Evolutionary conservation across 345 rosid genomes (phyloP).

Genomic region (Conringia planisiliqua): DNA sequence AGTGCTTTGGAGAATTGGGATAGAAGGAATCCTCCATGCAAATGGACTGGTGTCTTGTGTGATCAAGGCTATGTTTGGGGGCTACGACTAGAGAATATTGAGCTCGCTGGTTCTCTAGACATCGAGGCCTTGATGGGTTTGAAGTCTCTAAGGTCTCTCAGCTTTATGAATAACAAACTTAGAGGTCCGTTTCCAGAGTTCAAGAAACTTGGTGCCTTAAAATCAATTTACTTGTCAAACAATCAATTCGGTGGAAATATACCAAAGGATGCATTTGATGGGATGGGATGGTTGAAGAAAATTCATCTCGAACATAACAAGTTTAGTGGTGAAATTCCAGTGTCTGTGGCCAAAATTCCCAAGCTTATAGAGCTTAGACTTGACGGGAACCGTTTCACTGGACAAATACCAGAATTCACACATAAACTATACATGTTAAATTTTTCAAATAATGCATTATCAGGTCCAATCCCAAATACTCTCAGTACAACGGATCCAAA

Average conservation of each 20-base stretch:
- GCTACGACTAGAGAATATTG: slow-evolving; percentile 58
- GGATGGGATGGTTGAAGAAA: slow-evolving; percentile 62
- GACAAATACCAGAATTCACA: slow-evolving; percentile 53
- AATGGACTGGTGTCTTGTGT: slow-evolving; percentile 72
- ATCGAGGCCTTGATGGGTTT: slow-evolving; percentile 38
- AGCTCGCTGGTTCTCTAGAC: slow-evolving; percentile 51
- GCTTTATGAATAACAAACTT: slow-evolving; percentile 59
- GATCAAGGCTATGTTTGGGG: slow-evolving; percentile 47
- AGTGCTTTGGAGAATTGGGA: slow-evolving; percentile 45
- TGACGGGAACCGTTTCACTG: slow-evolving; percentile 59
- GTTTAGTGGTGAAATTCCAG: slow-evolving; percentile 64
- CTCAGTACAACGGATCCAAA: slow-evolving; percentile 35
- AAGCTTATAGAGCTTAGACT: slow-evolving; percentile 58
- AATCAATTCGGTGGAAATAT: slow-evolving; percentile 60
- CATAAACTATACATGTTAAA: slow-evolving; percentile 36
- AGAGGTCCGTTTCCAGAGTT: slow-evolving; percentile 58
- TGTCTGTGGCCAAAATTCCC: slow-evolving; percentile 43
- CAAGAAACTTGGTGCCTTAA: slow-evolving; percentile 45
- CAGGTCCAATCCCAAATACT: slow-evolving; percentile 54
- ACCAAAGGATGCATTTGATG: slow-evolving; percentile 50
- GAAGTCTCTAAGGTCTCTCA: slow-evolving; percentile 47
- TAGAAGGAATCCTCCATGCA: slow-evolving; percentile 39
- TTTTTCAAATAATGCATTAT: slow-evolving; percentile 54
- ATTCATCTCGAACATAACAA: slow-evolving; percentile 48
- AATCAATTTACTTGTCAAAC: slow-evolving; percentile 55